These are phyloP conservation scores for Hyphodiscus hymeniophilus DNA, from an alignment of 495 filamentous ascomycete species.

Conservation along the genomic window DNA sequence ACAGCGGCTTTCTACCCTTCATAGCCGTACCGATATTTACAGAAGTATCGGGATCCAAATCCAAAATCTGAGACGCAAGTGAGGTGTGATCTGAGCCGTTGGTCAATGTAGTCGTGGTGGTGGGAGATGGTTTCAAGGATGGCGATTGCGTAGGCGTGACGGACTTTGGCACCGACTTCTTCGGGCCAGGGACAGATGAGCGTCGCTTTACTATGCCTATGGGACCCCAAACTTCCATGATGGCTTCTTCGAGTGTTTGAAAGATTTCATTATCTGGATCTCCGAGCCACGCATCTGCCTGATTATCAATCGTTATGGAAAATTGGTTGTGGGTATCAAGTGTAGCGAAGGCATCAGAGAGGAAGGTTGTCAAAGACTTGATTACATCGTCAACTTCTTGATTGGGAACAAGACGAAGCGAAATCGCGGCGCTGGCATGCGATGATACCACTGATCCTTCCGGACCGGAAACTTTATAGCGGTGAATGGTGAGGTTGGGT, in stretches of 20 bases:
- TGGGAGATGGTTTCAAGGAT: constrained; percentile 32
- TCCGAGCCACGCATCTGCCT: constrained; percentile 93
- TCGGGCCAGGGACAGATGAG: constrained; percentile 15
- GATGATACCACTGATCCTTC: constrained; percentile 84
- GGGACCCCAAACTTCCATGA: constrained; percentile 72
- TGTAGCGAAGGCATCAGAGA: constrained; percentile 60
- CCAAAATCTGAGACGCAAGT: constrained; percentile 10
- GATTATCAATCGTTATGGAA: constrained; percentile 76
- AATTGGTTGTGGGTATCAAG: constrained; percentile 75
- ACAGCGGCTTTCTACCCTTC: constrained; percentile 55
- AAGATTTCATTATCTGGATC: constrained; percentile 89
- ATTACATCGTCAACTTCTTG: constrained; percentile 75
- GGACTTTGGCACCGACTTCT: constrained; percentile 23
- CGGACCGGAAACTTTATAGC: constrained; percentile 81
- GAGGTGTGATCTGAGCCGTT: constrained; percentile 30
- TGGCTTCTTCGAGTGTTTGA: constrained; percentile 75
- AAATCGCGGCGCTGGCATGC: constrained; percentile 75
- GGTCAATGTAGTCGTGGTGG: constrained; percentile 53
- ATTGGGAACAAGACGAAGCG: constrained; percentile 86
- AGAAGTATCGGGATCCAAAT: neutral
- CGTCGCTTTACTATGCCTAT: constrained; percentile 23
- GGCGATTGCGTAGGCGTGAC: constrained; percentile 32
- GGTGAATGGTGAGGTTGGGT: constrained; percentile 86
- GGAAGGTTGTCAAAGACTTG: constrained; percentile 51
- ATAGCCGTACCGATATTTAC: neutral